Evolutionary conservation across 371 early-diverging fungal genomes (phyloP).

Genomic region (Rhizomucor pusillus): DNA sequence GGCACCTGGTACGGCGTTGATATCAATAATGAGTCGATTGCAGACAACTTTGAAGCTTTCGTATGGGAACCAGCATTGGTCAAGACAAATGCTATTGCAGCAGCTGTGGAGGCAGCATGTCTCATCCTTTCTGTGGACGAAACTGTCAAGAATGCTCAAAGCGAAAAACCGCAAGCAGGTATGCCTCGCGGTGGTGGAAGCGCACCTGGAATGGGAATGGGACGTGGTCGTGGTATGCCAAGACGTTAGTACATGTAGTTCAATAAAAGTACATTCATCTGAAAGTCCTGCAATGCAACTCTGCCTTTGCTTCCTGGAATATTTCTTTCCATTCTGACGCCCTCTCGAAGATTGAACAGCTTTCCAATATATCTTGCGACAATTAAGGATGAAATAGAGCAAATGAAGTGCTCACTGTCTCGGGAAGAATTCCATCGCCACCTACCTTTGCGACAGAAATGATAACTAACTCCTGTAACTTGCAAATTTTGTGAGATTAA

Average conservation of each 20-base stretch:
- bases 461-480: no score
- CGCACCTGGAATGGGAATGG: slow-evolving; percentile 47
- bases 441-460: no score
- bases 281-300: no score
- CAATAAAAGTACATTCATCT: no score
- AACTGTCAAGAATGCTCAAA: slow-evolving; percentile 80
- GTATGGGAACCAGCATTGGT: slow-evolving; percentile 99
- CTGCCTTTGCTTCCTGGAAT: no score
- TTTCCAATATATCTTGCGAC: no score
- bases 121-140: slow-evolving; percentile 96
- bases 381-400: no score
- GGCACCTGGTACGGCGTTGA: slow-evolving; percentile 95
- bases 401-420: no score
- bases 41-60: slow-evolving; percentile 92
- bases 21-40: slow-evolving; percentile 84
- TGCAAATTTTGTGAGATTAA: no score
- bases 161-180: slow-evolving; percentile 62
- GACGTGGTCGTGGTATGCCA: slow-evolving; percentile 48
- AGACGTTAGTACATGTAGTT: slow-evolving; percentile 41
- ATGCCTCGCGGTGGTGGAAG: slow-evolving; percentile 46
- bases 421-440: no score
- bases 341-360: no score
- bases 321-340: no score
- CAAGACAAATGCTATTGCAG: slow-evolving; percentile 96
- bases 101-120: slow-evolving; percentile 97